Conservation (phyloP, 208 protist genomes). For the Wallacemonas sp. region DNA sequence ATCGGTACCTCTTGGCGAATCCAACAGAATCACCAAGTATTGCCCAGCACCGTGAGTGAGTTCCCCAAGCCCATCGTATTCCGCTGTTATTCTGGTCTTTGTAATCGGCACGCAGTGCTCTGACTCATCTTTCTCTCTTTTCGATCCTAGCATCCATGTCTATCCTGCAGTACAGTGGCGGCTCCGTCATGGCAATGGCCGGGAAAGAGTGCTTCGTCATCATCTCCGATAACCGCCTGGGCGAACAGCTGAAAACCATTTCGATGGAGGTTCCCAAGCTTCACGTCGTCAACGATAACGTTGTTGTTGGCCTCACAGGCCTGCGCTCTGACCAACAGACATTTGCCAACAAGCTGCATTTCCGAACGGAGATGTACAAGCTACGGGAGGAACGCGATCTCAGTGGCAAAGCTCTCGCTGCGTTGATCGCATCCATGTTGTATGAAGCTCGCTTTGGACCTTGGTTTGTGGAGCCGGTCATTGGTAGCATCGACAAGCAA, state of each 20-base stretch:
- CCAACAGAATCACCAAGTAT: too few relatives aligned
- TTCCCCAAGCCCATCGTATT: too few relatives aligned
- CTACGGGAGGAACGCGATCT: conserved; percentile 91
- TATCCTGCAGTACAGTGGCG: conserved; percentile 96
- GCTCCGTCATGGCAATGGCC: conserved; percentile 96
- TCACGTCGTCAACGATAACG: conserved; percentile 93
- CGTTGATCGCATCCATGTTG: conserved; percentile 86
- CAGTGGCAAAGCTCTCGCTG: conserved; percentile 78
- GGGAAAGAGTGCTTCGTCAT: conserved; percentile 99
- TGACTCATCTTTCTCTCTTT: neutral
- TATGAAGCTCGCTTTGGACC: conserved; percentile 97
- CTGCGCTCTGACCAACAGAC: conserved; percentile 97
- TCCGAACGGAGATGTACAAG: conserved; percentile 91
- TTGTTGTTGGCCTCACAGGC: conserved; percentile 96
- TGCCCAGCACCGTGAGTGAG: too few relatives aligned
- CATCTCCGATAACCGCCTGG: conserved; percentile 96
- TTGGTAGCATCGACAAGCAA: conserved; percentile 95
- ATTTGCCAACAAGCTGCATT: conserved; percentile 87
- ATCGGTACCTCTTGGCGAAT: too few relatives aligned
- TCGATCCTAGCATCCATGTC: conserved; percentile 56
- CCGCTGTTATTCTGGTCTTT: too few relatives aligned
- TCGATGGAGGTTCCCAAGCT: conserved; percentile 96
- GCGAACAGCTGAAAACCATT: conserved; percentile 96
- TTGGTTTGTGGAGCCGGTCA: conserved; percentile 98
- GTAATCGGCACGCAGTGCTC: conserved; percentile 2